Base-by-base conservation (phyloP, 148 eudicot genomes). In the Arctostaphylos glauca region DNA sequence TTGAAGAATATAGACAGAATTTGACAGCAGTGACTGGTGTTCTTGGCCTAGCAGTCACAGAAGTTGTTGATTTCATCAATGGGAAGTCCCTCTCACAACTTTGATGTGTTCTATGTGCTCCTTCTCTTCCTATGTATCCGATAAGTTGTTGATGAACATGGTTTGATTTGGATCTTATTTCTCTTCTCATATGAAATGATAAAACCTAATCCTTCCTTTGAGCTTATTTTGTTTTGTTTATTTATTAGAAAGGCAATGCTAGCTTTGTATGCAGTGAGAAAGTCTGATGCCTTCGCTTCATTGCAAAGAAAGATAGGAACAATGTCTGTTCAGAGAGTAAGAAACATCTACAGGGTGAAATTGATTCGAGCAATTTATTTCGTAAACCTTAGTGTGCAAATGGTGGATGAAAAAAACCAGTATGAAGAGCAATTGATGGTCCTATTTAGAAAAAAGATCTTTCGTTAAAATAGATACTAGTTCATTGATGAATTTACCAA, bases 1-100 rank as follows among this genome's bases (percentile, higher is more conserved):
- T 95, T 1, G 99, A 93, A 84, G 99, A 94, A 81, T 96, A 90
- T 87, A 76, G 91, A 84, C 88, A 93, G 76, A 96, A 96, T 86
- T 83, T 94, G 89, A 85, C 88, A 15, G 86, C 85, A 0, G 98
- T 94, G 46, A 88, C 98, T 21, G 91, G 92, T 81, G 91, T 91
- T 50, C 97, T 96, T 58, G 96, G 89, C 41, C 86, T 84, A 75
- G 85, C 91, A 46, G 92, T 92, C 18, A 84, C 93, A 53, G 85
- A 90, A 81, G 89, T 90, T 15, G 84, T 94, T 43, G 96, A 96
- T 79, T 94, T 84, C 90, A 89, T 96, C 88, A 85, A 83, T 16
- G 98, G 98, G 47, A 96, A 96, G 82, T 85, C 89, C 84, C 85
- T 91, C 25, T 87, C 92, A 4, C 92, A 94, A 80, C 93, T 96